Conservation (phyloP, 2,329 filamentous ascomycete species). For the Cercospora janseana region DNA sequence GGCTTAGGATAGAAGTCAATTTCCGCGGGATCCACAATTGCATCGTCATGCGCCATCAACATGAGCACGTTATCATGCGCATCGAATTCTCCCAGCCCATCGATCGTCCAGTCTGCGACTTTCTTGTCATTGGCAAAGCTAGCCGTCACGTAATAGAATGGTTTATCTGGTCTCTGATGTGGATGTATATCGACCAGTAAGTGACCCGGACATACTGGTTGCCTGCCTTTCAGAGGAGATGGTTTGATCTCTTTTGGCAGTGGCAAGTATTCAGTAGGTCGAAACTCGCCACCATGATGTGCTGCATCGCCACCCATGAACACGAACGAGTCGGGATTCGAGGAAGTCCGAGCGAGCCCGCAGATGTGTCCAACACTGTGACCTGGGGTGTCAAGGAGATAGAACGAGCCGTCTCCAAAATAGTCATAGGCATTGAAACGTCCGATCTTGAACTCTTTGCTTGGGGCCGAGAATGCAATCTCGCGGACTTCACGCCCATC, state of each 20-base stretch:
- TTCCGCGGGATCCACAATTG: slow-evolving; percentile 31
- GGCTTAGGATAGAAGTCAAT: slow-evolving; percentile 43
- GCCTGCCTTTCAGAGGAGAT: slow-evolving; percentile 26
- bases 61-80: slow-evolving; percentile 36
- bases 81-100: slow-evolving; percentile 36
- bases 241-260: slow-evolving; percentile 38
- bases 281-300: slow-evolving; percentile 38
- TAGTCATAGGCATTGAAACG: slow-evolving; percentile 52
- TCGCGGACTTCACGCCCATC: slow-evolving; percentile 40
- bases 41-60: slow-evolving; percentile 37
- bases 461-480: slow-evolving; percentile 38
- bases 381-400: slow-evolving; percentile 55
- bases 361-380: slow-evolving; percentile 54
- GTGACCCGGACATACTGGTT: slow-evolving; percentile 43
- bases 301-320: slow-evolving; percentile 52
- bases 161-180: slow-evolving; percentile 35
- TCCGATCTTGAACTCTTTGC: slow-evolving; percentile 44
- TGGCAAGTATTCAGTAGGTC: slow-evolving; percentile 45
- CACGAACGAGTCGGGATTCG: slow-evolving; percentile 44
- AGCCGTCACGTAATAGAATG: slow-evolving; percentile 40
- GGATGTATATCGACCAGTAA: slow-evolving; percentile 44
- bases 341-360: slow-evolving; percentile 48
- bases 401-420: slow-evolving; percentile 58
- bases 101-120: slow-evolving; percentile 36
- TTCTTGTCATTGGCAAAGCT: slow-evolving; percentile 40